Evolutionary conservation across 2,329 filamentous ascomycete species (phyloP), one percentile per base, ranked within the genome.

Genomic region (Arthroderma sp.): DNA sequence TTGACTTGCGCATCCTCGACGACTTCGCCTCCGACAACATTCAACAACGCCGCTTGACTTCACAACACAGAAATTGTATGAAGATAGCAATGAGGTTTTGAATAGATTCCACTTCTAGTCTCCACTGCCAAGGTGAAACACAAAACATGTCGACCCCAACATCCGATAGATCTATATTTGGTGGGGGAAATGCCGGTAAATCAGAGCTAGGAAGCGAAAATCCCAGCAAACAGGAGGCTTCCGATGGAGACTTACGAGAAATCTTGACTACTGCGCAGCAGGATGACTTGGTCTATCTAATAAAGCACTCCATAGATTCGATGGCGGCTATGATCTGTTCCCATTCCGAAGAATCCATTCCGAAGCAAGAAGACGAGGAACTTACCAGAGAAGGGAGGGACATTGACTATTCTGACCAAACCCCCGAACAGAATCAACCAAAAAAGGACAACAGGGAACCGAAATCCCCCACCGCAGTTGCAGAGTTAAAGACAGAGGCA

Each of bases 401-500:
- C 11, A 11, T 31, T 22, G 30, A 37, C 43, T 11, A 30, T 10
- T 8, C 29, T 8, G 31, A 28, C 15, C 6, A 28, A 22, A 28
- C 32, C 2, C 32, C 32, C 8, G 11, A 29, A 3, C 34, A 28
- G 9, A 30, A 28, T 28, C 34, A 28, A 33, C 41, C 36, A n/a
- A 8, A 38, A 15, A 8, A 8, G 22, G 7, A 30, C 32, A 29
- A 36, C 3, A 29, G 11, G 41, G 36, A 8, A 10, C 41, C 15
- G 6, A 43, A 31, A 27, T 15, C 46, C 46, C 5, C 49, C 48
- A 31, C 48, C 46, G 33, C 51, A 54, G 48, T 42, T 55, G 46
- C 50, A 58, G 48, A 58, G 53, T 54, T 64, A 87, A 54, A 87
- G 80, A 66, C 78, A 4, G 57, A 60, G 46, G 48, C 75, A 50